A percentile compares a stretch with the other conserved stretches of the same genome.
phyloP scores from a whole-genome alignment of 106 monocot species.

The Narthecium ossifragum region DNA sequence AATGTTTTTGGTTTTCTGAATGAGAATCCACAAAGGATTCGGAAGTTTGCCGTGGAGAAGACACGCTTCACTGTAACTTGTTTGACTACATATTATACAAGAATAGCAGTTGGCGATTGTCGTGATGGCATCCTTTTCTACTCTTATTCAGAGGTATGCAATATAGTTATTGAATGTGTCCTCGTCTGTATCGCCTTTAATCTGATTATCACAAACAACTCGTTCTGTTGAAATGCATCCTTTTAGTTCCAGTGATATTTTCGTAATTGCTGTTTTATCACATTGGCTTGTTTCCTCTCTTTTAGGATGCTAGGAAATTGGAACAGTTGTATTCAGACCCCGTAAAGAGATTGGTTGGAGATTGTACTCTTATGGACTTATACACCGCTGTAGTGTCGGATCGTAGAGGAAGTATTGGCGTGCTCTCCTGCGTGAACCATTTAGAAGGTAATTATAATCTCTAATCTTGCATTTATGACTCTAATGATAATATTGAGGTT shows the following conservation, averaged over 20 bases:
- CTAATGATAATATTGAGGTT: too few relatives aligned
- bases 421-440: constrained; percentile 56
- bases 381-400: constrained; percentile 80
- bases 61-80: constrained; percentile 90
- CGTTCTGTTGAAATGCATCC: neutral
- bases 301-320: constrained; percentile 68
- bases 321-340: constrained; percentile 82
- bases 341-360: constrained; percentile 72
- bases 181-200: too few relatives aligned
- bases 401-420: constrained; percentile 64
- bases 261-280: too few relatives aligned
- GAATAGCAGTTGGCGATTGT: constrained; percentile 97
- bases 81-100: constrained; percentile 48
- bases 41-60: constrained; percentile 48
- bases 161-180: too few relatives aligned
- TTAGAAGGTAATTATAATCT: constrained; percentile 56
- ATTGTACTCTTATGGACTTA: constrained; percentile 69
- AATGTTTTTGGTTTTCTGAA: constrained; percentile 66
- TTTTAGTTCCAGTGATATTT: neutral
- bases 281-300: too few relatives aligned
- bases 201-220: too few relatives aligned
- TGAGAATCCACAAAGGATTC: constrained; percentile 59
- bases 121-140: constrained; percentile 96
- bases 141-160: constrained; percentile 68
- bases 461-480: too few relatives aligned